Base-by-base conservation (phyloP, 106 monocot species). In the Dioscorea dumetorum region DNA sequence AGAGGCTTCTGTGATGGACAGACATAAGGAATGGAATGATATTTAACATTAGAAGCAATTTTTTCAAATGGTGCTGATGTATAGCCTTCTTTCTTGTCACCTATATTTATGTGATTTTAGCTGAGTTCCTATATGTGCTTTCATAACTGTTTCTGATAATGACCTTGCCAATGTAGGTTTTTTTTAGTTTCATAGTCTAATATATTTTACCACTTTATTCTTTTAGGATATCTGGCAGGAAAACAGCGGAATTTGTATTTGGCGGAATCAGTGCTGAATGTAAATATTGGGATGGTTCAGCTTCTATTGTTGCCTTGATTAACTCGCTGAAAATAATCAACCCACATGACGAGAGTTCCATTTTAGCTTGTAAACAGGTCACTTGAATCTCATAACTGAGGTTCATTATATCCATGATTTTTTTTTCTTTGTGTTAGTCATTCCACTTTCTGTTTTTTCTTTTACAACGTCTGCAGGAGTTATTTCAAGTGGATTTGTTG, bases 301-400 rank as follows among this genome's bases (percentile, higher is more conserved):
- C 80, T 28, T 24, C 72, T 19, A 67, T 82, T 57, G 48, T 76
- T 73, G 67, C 74, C n/a, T 76, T 72, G 33, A 71, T 86, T 19
- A 76, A 71, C 68, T 88, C 78, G 6, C 34, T 75, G 58, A 68
- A 82, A 72, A 76, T 97, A 57, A 63, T 80, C 31, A 84, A 97
- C 61, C 91, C 95, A 51, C 74, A 31, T 33, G 88, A 84, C 64
- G 76, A 69, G 10, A 70, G 68, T 64, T 32, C 64, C 35, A 19
- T 92, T 50, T 70, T 92, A 5, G 48, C 54, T 20, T 63, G 82
- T 60, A 77, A 76, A 67, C 80, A 86, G 84, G 88, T 94, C 16
- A 49, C 48, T 65, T 51, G 60, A n/a, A 41, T 41, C 41, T 10
- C 41, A 41, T 41, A 41, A 10, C 10, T 41, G 10, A 41, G 41